phyloP scores from a whole-genome alignment of 148 eudicot genomes.

The Spergularia marina region DNA sequence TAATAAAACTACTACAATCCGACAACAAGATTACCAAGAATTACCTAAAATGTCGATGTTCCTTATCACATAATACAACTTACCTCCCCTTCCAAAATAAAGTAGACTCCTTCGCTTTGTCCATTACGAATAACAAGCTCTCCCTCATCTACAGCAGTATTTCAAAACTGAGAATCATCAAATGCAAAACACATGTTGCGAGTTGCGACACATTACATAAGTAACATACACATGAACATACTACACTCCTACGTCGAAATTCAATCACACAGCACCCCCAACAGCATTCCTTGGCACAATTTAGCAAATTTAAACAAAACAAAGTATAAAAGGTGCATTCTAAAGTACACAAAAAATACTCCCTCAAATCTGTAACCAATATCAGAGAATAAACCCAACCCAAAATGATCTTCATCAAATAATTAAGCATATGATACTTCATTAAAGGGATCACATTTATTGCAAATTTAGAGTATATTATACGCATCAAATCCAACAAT shows the following conservation, averaged over 20 bases:
- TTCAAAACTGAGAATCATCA: background rate
- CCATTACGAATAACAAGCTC: slow-evolving; percentile 77
- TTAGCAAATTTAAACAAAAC: background rate
- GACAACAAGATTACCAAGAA: background rate
- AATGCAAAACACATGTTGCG: no score
- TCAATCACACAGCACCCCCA: background rate
- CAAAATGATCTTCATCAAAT: background rate
- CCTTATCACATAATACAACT: slow-evolving; percentile 14
- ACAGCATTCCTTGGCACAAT: background rate
- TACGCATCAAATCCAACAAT: background rate
- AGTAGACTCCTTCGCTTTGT: slow-evolving; percentile 65
- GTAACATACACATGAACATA: background rate
- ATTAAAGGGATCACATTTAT: background rate
- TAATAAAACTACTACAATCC: background rate
- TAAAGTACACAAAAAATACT: background rate
- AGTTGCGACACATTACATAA: background rate
- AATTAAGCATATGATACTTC: background rate
- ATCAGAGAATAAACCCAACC: background rate
- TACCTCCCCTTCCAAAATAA: slow-evolving; percentile 91
- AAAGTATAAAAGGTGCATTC: background rate
- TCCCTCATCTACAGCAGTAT: slow-evolving; percentile 45
- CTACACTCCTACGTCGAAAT: background rate
- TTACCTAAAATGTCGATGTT: background rate
- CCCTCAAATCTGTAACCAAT: background rate
- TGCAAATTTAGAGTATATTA: background rate